These are phyloP conservation scores for Galium porrigens DNA, from an alignment of 305 asterid species.

Conservation along the genomic window DNA sequence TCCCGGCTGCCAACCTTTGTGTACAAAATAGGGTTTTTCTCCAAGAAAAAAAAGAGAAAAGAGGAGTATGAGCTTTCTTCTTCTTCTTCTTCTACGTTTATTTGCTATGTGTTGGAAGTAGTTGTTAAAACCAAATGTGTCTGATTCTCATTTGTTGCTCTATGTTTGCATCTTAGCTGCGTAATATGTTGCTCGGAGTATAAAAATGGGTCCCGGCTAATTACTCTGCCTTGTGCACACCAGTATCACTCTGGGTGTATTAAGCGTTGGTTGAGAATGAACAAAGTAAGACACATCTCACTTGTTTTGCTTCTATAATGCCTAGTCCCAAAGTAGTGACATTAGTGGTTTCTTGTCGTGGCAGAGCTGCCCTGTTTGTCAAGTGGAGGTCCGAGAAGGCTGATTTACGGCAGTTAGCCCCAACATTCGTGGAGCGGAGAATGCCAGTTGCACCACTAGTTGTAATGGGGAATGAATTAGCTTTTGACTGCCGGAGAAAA, in stretches of 20 bases:
- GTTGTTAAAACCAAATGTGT: not conserved
- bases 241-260: conserved; percentile 62
- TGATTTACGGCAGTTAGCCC: conserved; percentile 18
- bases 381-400: conserved; percentile 56
- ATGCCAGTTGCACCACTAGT: not conserved
- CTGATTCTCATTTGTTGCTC: conserved; percentile 12
- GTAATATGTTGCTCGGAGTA: conserved; percentile 57
- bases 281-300: conserved; percentile 31
- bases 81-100: not conserved
- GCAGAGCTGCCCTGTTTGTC: conserved; percentile 80
- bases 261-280: conserved; percentile 48
- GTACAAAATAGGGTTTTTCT: conserved; percentile 50
- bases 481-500: not conserved
- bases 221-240: conserved; percentile 69
- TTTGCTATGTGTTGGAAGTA: not conserved
- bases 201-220: conserved; percentile 40
- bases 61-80: conserved; percentile 43
- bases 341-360: conserved; percentile 10
- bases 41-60: conserved; percentile 47
- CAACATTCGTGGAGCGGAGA: not conserved
- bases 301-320: not conserved
- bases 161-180: conserved; percentile 35
- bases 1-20: conserved; percentile 60
- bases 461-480: conserved; percentile 3
- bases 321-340: not conserved